phyloP scores from a whole-genome alignment of 2,329 filamentous ascomycete species.

The Bipolaris victoriae region DNA sequence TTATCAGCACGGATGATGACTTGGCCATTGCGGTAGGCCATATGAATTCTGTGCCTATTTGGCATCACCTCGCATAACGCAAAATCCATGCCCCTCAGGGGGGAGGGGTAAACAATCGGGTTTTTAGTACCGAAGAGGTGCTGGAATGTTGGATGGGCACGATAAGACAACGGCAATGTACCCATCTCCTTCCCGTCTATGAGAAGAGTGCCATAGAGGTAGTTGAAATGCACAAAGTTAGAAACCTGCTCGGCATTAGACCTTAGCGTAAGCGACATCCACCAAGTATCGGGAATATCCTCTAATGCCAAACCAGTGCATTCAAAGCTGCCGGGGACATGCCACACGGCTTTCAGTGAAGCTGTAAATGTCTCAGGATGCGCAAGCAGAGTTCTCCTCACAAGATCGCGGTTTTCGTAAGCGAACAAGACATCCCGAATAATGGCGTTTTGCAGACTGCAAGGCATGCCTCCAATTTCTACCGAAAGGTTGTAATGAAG shows the following conservation, averaged over 20 bases:
- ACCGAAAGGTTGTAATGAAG: conserved; percentile 57
- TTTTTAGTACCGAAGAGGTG: conserved; percentile 62
- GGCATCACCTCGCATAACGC: conserved; percentile 42
- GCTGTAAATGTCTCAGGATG: conserved; percentile 36
- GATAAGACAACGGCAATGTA: conserved; percentile 61
- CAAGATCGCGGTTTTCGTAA: conserved; percentile 42
- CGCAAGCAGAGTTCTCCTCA: conserved; percentile 47
- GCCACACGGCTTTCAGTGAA: conserved; percentile 54
- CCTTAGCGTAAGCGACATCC: conserved; percentile 41
- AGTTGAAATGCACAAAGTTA: conserved; percentile 51
- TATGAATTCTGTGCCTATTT: conserved; percentile 57
- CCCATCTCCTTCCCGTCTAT: conserved; percentile 58
- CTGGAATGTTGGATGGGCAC: conserved; percentile 51
- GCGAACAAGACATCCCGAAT: conserved; percentile 57
- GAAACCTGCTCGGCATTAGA: conserved; percentile 31
- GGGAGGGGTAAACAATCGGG: conserved; percentile 61
- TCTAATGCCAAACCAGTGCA: conserved; percentile 13
- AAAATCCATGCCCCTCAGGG: conserved; percentile 59
- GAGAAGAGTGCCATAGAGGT: conserved; percentile 57
- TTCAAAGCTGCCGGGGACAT: conserved; percentile 34
- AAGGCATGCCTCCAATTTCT: conserved; percentile 47
- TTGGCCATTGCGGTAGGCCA: conserved; percentile 55
- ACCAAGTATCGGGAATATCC: conserved; percentile 31
- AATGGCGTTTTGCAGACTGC: conserved; percentile 48
- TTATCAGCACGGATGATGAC: conserved; percentile 55